phyloP scores from a whole-genome alignment of 306 rosid genomes.

The Malus orientalis region DNA sequence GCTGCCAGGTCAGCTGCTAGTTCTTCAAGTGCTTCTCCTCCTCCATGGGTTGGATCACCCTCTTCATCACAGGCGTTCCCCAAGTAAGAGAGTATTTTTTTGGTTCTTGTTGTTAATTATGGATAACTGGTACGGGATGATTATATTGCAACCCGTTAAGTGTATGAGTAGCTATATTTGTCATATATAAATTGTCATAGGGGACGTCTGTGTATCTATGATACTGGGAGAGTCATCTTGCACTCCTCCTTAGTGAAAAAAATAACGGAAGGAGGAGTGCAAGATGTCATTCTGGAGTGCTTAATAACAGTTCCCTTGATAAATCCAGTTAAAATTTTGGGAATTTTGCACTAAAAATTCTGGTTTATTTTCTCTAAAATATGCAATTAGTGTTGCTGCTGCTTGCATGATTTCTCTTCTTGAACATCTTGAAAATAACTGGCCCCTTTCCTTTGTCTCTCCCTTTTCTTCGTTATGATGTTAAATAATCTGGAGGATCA shows the following conservation, averaged over 20 bases:
- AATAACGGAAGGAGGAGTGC: too few relatives aligned
- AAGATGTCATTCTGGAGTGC: too few relatives aligned
- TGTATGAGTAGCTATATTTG: not conserved
- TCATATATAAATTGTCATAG: not conserved
- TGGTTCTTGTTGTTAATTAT: not conserved
- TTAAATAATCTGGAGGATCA: not conserved
- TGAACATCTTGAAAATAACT: not conserved
- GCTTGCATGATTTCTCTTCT: not conserved
- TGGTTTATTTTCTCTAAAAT: not conserved
- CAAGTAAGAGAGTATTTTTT: slow-evolving; percentile 42
- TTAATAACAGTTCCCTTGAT: not conserved
- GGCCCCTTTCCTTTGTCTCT: not conserved
- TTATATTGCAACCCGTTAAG: not conserved
- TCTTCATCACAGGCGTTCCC: slow-evolving; percentile 52
- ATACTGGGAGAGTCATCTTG: too few relatives aligned
- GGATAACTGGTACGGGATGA: not conserved
- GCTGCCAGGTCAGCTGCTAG: slow-evolving; percentile 68
- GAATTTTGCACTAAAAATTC: not conserved
- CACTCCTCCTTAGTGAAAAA: too few relatives aligned
- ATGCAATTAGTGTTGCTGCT: not conserved
- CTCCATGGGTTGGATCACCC: slow-evolving; percentile 82
- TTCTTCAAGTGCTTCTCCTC: slow-evolving; percentile 62
- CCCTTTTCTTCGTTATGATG: not conserved
- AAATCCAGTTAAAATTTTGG: not conserved
- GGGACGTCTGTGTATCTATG: not conserved